These are phyloP conservation scores for Fomitopsis serialis DNA, from an alignment of 768 basidiomycete species.

Conservation along the genomic window DNA sequence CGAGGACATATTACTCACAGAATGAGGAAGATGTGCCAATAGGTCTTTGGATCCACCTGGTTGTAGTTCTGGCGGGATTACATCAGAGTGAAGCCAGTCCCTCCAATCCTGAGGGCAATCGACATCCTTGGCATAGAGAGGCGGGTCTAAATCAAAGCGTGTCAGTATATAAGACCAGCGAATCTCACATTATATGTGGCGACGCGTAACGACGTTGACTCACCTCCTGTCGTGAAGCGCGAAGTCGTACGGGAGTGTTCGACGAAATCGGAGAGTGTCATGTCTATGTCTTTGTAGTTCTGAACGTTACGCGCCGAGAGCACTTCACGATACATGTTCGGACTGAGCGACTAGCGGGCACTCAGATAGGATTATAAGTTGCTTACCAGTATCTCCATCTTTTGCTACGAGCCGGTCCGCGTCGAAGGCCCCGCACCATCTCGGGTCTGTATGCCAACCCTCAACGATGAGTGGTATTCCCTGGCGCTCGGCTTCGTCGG, in stretches of 20 bases:
- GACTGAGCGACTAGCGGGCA: too few species aligned
- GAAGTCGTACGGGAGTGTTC: constrained; percentile 24
- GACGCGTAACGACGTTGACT: background rate
- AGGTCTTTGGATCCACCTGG: constrained; percentile 54
- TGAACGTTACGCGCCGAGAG: constrained; percentile 62
- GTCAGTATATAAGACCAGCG: too few species aligned
- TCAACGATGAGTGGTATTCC: constrained; percentile 64
- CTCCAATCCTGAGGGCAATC: constrained; percentile 64
- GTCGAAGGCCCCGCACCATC: constrained; percentile 56
- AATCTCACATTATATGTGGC: too few species aligned
- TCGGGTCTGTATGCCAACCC: constrained; percentile 46
- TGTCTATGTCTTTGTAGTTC: constrained; percentile 44
- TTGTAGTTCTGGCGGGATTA: constrained; percentile 49
- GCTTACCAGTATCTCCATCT: constrained; percentile 15
- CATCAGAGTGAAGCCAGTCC: constrained; percentile 45
- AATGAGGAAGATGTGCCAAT: constrained; percentile 46
- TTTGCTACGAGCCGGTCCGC: constrained; percentile 46
- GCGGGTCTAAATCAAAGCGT: constrained; percentile 40
- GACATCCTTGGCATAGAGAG: constrained; percentile 76
- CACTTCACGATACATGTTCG: constrained; percentile 30
- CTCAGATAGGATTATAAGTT: background rate
- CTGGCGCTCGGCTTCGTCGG: constrained; percentile 35
- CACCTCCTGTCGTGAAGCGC: background rate
- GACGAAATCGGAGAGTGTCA: constrained; percentile 52
- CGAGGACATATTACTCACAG: constrained; percentile 35